phyloP scores from a whole-genome alignment of 1,284 basidiomycete species.

The Neotropicomus parvogracilis region DNA sequence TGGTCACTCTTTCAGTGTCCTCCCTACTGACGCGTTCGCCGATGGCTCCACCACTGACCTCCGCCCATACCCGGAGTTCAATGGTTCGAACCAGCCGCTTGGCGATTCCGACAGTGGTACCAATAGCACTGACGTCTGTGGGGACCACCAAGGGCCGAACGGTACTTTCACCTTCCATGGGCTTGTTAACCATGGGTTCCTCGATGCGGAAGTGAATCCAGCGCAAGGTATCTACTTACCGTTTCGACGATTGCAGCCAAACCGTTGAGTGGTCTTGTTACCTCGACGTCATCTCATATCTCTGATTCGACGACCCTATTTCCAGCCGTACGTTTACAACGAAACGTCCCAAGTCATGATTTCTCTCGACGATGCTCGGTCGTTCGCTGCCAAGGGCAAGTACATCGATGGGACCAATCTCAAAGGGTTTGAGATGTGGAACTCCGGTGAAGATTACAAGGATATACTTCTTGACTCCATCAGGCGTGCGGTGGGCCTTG shows the following conservation, averaged over 20 bases:
- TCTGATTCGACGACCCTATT: neutral
- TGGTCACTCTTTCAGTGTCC: constrained; percentile 45
- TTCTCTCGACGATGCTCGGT: constrained; percentile 37
- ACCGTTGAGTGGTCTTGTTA: constrained; percentile 37
- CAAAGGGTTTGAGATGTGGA: constrained; percentile 57
- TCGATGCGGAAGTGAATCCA: constrained; percentile 36
- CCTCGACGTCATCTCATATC: neutral
- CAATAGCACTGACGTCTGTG: constrained; percentile 38
- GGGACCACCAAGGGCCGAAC: constrained; percentile 31
- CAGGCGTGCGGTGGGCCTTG: constrained; percentile 39
- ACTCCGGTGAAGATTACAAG: constrained; percentile 51
- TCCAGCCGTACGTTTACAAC: constrained; percentile 48
- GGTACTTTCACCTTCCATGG: constrained; percentile 44
- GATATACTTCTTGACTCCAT: constrained; percentile 52
- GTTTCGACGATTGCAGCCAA: constrained; percentile 46
- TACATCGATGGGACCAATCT: constrained; percentile 46
- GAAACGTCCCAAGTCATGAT: constrained; percentile 36
- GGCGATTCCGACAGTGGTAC: constrained; percentile 43
- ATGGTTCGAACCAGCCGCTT: constrained; percentile 34
- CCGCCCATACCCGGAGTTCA: constrained; percentile 39
- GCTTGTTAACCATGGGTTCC: constrained; percentile 40
- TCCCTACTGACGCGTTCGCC: constrained; percentile 30
- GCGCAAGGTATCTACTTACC: constrained; percentile 39
- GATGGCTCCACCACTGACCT: constrained; percentile 25
- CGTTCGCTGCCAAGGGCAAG: constrained; percentile 55